Percentiles rank a stretch among this genome's conserved stretches.
phyloP scores from a whole-genome alignment of 805 yeast species.

The Lipomyces lipofer region DNA sequence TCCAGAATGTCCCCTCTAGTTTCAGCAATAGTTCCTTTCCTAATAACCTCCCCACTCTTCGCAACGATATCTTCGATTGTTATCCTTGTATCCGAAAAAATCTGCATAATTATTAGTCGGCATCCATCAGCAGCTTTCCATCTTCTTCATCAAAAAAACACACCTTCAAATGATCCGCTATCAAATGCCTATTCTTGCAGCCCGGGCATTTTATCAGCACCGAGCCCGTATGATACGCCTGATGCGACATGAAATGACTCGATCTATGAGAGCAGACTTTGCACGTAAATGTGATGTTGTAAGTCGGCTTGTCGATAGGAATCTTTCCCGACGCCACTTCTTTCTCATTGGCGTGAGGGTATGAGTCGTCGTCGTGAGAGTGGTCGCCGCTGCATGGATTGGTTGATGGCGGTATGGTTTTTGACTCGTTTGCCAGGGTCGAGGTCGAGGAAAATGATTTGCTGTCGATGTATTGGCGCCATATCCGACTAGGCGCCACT shows the following conservation, averaged over 20 bases:
- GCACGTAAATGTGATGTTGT: constrained; percentile 90
- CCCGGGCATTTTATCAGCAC: constrained; percentile 91
- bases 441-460: too few relatives aligned
- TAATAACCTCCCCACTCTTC: constrained; percentile 12
- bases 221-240: constrained; percentile 83
- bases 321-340: constrained; percentile 16
- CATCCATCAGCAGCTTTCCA: neutral
- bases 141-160: constrained; percentile 28
- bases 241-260: constrained; percentile 87
- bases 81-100: constrained; percentile 17
- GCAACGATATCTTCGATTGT: constrained; percentile 26
- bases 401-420: neutral
- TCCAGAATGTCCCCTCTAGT: constrained; percentile 20
- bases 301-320: constrained; percentile 66
- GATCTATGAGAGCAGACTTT: constrained; percentile 82
- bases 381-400: too few relatives aligned
- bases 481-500: too few relatives aligned
- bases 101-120: constrained; percentile 4
- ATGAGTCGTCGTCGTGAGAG: too few relatives aligned
- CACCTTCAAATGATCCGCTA: constrained; percentile 78
- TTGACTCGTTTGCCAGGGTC: too few relatives aligned
- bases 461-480: too few relatives aligned
- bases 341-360: too few relatives aligned
- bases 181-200: constrained; percentile 82
- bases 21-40: constrained; percentile 14